Evolutionary conservation across 2,329 filamentous ascomycete genomes (phyloP), one percentile per base, ranked within the genome.

Genomic region (Aurifilum marmelostoma): DNA sequence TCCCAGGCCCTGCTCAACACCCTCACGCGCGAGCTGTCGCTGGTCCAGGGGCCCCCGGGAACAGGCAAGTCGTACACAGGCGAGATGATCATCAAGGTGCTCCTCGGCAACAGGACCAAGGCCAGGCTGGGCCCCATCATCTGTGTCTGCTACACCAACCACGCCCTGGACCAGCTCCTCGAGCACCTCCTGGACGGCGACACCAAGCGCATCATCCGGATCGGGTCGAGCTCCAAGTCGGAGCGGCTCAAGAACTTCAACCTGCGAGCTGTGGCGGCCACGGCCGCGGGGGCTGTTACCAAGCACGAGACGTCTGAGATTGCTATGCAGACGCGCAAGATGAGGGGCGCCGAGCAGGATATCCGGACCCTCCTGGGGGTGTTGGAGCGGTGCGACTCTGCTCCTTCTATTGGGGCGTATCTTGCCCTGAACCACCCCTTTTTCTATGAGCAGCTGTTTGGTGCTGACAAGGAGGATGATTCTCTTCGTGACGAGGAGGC

Each of bases 41-140:
- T 92, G 5, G 89, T 92, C 14, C 89, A 92, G 78, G 91, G 91
- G 0, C 90, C 90, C 0, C 90, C 90, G 0, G 90, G 91, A 0
- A 92, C 90, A 0, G 90, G 91, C 0, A 92, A 92, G 74, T 86
- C 82, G 4, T 91, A 85, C 71, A 82, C 85, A 0, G 89, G 89
- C 2, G 82, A 88, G 1, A 81, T 84, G 58, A 75, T 92, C n/a
- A 84, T 91, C 69, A 84, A 85, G 69, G 81, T 83, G 0, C 74
- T 90, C 7, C 74, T 90, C 3, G 74, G 75, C 16, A 83, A 83
- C 71, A 82, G 81, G 63, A 41, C 54, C 0, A 71, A 73, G 9
- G 79, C 81, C 0, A 66, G 76, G 0, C 72, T 88, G 0, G 85
- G 85, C 0, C 85, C 85, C 0, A 83, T 88, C 14, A 76, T 87